Base-by-base conservation (phyloP, 352 stramenopile species). In the Pythium guiyangense region DNA sequence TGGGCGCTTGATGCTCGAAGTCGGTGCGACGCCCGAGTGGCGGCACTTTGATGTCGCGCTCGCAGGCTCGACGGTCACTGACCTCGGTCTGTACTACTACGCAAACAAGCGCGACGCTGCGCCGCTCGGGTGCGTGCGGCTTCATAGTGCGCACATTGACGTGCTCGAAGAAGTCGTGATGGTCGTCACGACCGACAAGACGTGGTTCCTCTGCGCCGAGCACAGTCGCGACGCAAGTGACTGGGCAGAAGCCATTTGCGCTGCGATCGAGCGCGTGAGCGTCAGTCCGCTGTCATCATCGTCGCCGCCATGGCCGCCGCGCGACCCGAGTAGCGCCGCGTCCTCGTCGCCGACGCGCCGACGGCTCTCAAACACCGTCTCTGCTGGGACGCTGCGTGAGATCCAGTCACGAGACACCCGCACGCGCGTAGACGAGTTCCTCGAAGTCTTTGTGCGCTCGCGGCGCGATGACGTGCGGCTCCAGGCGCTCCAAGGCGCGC, bases 191-290 rank as follows among this genome's bases (percentile, higher is more conserved):
- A 70, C 73, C 17, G 78, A 90, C 64, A 82, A 87, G 62, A 90
- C 79, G 54, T 92, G 79, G 83, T 92, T 90, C 54, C 69, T 92
- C 20, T 92, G 83, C 35, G 79, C 79, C 3, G 73, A 85, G 31
- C 61, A 79, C 42, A 70, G 63, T 2, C 73, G 70, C 10, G 79
- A 86, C 4, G 79, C 79, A 9, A 73, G 55, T 34, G 76, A 90
- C 37, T 92, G 83, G 82, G 68, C 71, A 17, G 75, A 88, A 37
- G 67, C 66, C 26, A 81, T 90, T 49, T 86, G 79, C 57, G 54
- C 20, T 8, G 65, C 79, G 11, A 88, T 90, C 27, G 79, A 90
- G 31, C 67, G 67, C 17, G 58, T 79, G 10, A 72, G 61, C 31
- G 4, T 54, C 6, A 25, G 42, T 47, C 14, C 18, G 14, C 6